These are phyloP conservation scores for Calvatia gigantea DNA, from an alignment of 768 basidiomycete species.

Conservation along the genomic window DNA sequence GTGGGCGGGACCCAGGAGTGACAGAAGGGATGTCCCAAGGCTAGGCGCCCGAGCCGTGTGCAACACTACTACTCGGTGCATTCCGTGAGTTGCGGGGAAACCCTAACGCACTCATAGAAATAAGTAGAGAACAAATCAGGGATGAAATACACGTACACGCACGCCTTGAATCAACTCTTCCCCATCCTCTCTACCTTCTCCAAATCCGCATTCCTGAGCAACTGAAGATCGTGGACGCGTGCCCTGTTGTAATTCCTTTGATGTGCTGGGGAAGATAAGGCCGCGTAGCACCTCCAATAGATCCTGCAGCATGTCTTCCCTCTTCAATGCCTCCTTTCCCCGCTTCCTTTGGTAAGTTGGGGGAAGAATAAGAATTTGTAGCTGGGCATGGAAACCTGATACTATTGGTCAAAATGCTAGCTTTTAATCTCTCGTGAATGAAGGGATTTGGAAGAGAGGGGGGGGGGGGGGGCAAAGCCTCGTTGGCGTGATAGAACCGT, in stretches of 20 bases:
- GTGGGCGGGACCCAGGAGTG: slow-evolving; percentile 58
- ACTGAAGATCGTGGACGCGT: neutral
- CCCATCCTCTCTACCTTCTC: neutral
- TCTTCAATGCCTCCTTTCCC: too few relatives aligned
- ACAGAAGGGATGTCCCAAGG: slow-evolving; percentile 79
- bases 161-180: neutral
- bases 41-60: too few relatives aligned
- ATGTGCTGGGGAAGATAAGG: neutral
- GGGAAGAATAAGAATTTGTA: too few relatives aligned
- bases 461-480: too few relatives aligned
- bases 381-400: too few relatives aligned
- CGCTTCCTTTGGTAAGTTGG: too few relatives aligned
- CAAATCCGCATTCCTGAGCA: neutral
- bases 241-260: neutral
- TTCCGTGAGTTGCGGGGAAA: slow-evolving; percentile 40
- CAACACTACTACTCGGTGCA: too few relatives aligned
- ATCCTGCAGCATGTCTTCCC: neutral
- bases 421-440: too few relatives aligned
- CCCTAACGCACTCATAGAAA: neutral
- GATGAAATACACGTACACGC: slow-evolving; percentile 30
- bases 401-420: too few relatives aligned
- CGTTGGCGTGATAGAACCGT: too few relatives aligned
- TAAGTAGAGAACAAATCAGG: slow-evolving; percentile 23
- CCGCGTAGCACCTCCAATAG: neutral
- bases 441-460: too few relatives aligned